These are phyloP conservation scores for Colletotrichum spinosum DNA, from an alignment of 2,329 filamentous ascomycete species.

Conservation along the genomic window DNA sequence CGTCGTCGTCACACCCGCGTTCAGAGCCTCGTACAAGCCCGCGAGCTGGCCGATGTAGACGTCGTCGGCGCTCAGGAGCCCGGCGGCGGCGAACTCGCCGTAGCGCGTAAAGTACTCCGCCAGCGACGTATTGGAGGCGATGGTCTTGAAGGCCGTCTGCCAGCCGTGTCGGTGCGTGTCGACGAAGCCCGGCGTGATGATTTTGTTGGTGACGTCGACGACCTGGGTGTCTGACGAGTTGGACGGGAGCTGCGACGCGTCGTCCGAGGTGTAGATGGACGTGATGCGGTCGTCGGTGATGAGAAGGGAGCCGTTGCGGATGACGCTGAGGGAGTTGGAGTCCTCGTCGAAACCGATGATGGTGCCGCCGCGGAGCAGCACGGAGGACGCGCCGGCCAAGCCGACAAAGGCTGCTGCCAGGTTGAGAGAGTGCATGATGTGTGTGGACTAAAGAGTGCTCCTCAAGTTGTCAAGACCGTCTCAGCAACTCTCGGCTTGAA, in stretches of 20 bases:
- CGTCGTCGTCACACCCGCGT: slow-evolving; percentile 63
- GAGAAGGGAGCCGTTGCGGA: slow-evolving; percentile 55
- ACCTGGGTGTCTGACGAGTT: slow-evolving; percentile 50
- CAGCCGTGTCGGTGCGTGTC: slow-evolving; percentile 68
- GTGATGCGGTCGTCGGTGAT: slow-evolving; percentile 52
- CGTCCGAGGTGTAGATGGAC: slow-evolving; percentile 42
- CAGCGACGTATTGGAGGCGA: slow-evolving; percentile 63
- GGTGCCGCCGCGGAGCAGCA: slow-evolving; percentile 51
- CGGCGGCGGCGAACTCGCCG: slow-evolving; percentile 46
- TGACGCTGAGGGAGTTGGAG: slow-evolving; percentile 48
- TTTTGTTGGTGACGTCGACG: slow-evolving; percentile 63
- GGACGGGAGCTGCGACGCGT: not conserved
- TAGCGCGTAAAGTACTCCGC: slow-evolving; percentile 60
- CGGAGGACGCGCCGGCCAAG: slow-evolving; percentile 35
- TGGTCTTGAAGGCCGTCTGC: slow-evolving; percentile 66
- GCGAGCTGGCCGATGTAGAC: slow-evolving; percentile 59
- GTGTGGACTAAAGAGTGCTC: no score
- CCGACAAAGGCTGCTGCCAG: slow-evolving; percentile 11
- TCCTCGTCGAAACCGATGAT: slow-evolving; percentile 54
- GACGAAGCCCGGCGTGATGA: slow-evolving; percentile 66
- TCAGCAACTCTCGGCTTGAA: not conserved
- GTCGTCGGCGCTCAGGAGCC: slow-evolving; percentile 54
- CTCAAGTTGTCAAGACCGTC: not conserved
- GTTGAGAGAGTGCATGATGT: slow-evolving; percentile 14
- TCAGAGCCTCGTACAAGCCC: slow-evolving; percentile 62